phyloP scores from a whole-genome alignment of 768 basidiomycete species.

The Strobilomyces dryophilus region DNA sequence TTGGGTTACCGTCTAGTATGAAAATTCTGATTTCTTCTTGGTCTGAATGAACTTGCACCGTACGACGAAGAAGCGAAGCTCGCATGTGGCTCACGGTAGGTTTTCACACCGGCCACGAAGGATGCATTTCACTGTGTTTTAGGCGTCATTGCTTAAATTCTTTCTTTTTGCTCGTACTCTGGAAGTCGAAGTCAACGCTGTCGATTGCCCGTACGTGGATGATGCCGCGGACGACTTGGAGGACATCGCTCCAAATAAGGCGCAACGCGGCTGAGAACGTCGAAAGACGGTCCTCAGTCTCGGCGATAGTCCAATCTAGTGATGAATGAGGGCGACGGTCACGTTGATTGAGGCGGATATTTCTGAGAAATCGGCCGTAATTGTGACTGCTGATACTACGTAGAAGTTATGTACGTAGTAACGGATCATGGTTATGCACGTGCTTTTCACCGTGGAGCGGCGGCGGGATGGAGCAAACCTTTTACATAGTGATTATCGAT shows the following conservation, averaged over 20 bases:
- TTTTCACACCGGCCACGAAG: conserved; percentile 12
- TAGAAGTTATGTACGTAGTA: neutral
- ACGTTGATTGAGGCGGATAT: neutral
- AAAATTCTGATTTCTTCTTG: conserved; percentile 31
- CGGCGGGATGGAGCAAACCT: neutral
- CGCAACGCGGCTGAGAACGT: neutral
- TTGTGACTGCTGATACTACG: neutral
- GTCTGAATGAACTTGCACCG: conserved; percentile 21
- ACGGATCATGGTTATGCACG: neutral
- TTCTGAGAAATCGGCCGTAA: neutral
- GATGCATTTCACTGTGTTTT: conserved; percentile 1
- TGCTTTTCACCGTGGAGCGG: neutral
- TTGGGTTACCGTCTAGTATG: conserved; percentile 27
- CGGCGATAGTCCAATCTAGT: neutral
- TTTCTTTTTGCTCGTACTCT: neutral
- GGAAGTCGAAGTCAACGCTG: neutral
- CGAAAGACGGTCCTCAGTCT: neutral
- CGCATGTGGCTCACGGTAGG: conserved; percentile 10
- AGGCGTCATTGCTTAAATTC: neutral
- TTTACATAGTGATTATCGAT: neutral
- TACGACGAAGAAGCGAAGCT: too few relatives aligned
- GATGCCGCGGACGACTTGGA: neutral
- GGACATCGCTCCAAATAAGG: neutral
- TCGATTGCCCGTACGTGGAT: neutral
- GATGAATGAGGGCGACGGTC: neutral